phyloP scores from a whole-genome alignment of 441 rosid genomes.

The Corymbia citriodora region DNA sequence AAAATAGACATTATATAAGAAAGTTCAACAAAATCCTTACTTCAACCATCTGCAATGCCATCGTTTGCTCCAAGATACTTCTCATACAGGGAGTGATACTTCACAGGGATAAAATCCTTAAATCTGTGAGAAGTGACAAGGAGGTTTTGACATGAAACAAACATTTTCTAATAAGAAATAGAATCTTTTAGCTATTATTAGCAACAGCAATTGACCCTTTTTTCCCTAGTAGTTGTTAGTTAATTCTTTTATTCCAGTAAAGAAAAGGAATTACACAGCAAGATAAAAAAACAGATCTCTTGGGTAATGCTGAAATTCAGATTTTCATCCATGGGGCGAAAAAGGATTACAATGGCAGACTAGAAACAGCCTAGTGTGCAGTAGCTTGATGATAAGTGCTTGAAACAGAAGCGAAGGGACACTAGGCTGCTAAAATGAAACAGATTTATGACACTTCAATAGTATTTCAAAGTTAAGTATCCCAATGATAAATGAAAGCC shows the following conservation, averaged over 20 bases:
- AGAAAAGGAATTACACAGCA: not conserved
- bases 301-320: not conserved
- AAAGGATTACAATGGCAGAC: not conserved
- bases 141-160: not conserved
- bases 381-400: not conserved
- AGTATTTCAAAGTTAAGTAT: not conserved
- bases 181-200: not conserved
- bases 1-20: not conserved
- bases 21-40: slow-evolving; percentile 17
- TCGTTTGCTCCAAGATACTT: slow-evolving; percentile 42
- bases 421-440: not conserved
- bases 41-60: slow-evolving; percentile 14
- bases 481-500: not conserved
- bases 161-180: not conserved
- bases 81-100: slow-evolving; percentile 62
- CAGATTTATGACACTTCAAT: not conserved
- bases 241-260: not conserved
- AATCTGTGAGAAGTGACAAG: slow-evolving; percentile 42
- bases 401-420: not conserved
- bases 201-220: not conserved
- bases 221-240: not conserved
- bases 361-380: not conserved
- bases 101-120: slow-evolving; percentile 76
- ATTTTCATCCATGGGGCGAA: not conserved
- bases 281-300: not conserved